Evolutionary conservation across 176 grass and related monocot genomes (phyloP).

Genomic region (Oryza longistaminata): DNA sequence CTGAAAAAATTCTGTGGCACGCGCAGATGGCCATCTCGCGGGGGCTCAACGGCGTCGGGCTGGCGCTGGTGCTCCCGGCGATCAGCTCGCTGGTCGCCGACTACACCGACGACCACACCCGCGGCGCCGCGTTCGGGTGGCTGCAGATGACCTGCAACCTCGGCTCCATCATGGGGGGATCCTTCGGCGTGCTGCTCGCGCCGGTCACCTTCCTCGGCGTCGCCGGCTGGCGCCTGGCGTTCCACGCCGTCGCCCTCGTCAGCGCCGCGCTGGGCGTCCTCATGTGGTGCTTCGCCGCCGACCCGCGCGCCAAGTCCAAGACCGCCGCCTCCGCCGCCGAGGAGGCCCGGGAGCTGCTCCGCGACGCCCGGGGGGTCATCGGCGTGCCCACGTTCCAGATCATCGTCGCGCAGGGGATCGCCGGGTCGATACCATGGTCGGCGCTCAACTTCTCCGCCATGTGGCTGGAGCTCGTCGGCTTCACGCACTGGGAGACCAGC

Average conservation of each 20-base stretch:
- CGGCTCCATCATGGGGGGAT: constrained; percentile 63
- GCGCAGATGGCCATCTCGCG: constrained; percentile 76
- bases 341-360: constrained; percentile 46
- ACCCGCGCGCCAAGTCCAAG: constrained; percentile 49
- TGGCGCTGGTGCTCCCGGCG: constrained; percentile 63
- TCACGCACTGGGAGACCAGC: constrained; percentile 61
- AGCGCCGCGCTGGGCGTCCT: constrained; percentile 51
- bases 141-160: constrained; percentile 64
- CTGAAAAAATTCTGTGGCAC: background rate
- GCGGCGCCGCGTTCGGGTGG: constrained; percentile 72
- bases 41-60: constrained; percentile 69
- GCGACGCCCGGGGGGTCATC: constrained; percentile 50
- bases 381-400: constrained; percentile 72
- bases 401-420: constrained; percentile 66
- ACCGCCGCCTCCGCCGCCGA: background rate
- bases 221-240: constrained; percentile 73
- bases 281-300: constrained; percentile 58
- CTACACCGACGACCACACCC: constrained; percentile 67
- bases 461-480: constrained; percentile 86
- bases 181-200: constrained; percentile 64
- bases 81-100: constrained; percentile 79
- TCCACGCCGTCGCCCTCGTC: constrained; percentile 55
- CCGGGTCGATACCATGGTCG: constrained; percentile 62
- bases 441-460: constrained; percentile 70
- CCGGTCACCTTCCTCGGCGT: constrained; percentile 62